Base-by-base conservation (phyloP, 2,329 filamentous ascomycete species). In the Zymoseptoria ardabiliae region DNA sequence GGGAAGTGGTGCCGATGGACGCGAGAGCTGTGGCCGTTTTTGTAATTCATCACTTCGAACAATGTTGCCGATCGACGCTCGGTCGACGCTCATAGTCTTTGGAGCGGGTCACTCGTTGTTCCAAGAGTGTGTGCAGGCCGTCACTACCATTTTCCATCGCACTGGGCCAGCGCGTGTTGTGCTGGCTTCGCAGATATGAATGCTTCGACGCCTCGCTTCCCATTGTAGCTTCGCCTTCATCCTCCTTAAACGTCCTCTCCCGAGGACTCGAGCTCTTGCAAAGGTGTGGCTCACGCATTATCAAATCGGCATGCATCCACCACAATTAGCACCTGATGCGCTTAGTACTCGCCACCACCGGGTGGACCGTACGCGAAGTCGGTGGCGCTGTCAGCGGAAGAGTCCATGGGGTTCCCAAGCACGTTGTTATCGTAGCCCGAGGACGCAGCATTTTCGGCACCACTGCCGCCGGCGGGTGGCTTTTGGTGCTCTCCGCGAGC, bases 401-500 rank as follows among this genome's bases (percentile, higher is more conserved):
- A 73, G 57, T 80, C 77, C 66, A 76, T 71, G 30, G 75, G 72
- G 69, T 69, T 73, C 68, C 72, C 73, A 64, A 80, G 68, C 66
- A 77, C 71, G 70, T 74, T 71, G 66, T 68, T 66, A 63, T 73
- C 70, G 59, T 69, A 72, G 35, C 58, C 54, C 13, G 69, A 66
- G 3, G 68, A 74, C 51, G 69, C 66, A 52, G 66, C 62, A 56
- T 65, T 63, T 57, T 66, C 69, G 58, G 67, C 60, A 56, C 65
- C 67, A 63, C 68, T 65, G 30, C 64, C 65, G 62, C 71, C 72
- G 65, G 72, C 75, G 63, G 75, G 69, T 22, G 63, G 80, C 71
- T 83, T 81, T 74, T 85, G 83, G 72, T 83, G 84, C 63, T 83
- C 81, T 58, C 85, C 85, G 68, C 87, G 81, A 75, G 89, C 88